Conservation (phyloP, 352 stramenopile species). For the Phytophthora megakarya region DNA sequence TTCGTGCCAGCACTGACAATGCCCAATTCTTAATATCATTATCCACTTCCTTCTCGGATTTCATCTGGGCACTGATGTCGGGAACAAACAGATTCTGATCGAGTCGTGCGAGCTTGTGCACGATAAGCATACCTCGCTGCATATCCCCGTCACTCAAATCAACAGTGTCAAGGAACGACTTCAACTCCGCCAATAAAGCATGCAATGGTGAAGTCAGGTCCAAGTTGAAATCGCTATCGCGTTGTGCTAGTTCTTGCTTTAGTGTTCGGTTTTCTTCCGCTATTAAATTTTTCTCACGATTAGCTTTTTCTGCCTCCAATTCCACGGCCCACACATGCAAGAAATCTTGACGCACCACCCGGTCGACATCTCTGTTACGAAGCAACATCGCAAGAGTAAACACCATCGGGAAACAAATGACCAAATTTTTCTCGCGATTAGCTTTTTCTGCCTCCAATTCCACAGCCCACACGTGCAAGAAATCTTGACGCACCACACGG, state of each 20-base stretch:
- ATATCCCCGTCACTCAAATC: conserved; percentile 66
- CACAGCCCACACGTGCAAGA: conserved; percentile 78
- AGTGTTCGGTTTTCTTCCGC: conserved; percentile 80
- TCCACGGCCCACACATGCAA: conserved; percentile 80
- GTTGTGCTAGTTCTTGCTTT: conserved; percentile 76
- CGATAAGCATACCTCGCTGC: conserved; percentile 63
- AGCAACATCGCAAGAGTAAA: conserved; percentile 74
- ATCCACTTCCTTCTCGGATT: conserved; percentile 78
- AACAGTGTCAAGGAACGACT: conserved; percentile 72
- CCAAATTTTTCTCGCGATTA: conserved; percentile 69
- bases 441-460: conserved; percentile 76
- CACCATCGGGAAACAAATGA: conserved; percentile 72
- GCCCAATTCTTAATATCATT: conserved; percentile 86
- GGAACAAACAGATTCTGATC: conserved; percentile 86
- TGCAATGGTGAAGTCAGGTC: conserved; percentile 78
- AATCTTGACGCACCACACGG: conserved; percentile 78
- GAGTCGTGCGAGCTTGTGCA: conserved; percentile 70
- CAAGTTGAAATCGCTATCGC: conserved; percentile 73
- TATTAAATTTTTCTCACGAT: conserved; percentile 79
- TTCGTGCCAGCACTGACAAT: conserved; percentile 70
- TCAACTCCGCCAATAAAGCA: conserved; percentile 73
- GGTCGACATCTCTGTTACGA: conserved; percentile 75
- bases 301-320: conserved; percentile 71
- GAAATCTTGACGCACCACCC: conserved; percentile 81
- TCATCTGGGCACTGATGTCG: conserved; percentile 83